A percentile compares a stretch with the other conserved stretches of the same genome.
These are phyloP conservation scores for Dactylorhiza incarnata DNA, from an alignment of 106 monocot genomes.

Conservation along the genomic window DNA sequence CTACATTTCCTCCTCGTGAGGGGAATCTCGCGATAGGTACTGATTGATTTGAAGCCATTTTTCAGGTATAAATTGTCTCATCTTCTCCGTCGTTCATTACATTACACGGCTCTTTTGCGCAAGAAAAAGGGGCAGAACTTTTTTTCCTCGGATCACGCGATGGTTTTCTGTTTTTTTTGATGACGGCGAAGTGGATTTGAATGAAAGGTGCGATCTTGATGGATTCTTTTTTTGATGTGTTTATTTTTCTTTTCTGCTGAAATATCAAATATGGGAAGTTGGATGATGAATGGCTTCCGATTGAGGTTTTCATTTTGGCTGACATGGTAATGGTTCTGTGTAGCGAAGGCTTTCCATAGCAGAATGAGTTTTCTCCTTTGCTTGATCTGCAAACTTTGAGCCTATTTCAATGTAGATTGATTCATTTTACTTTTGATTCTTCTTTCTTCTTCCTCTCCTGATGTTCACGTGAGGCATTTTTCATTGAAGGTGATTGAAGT, in stretches of 20 bases:
- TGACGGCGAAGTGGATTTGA: background rate
- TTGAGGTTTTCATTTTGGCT: background rate
- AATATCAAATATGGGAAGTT: background rate
- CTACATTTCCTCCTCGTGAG: background rate
- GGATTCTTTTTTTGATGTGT: background rate
- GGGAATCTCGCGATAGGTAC: background rate
- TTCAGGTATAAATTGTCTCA: background rate
- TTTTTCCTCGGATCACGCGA: background rate
- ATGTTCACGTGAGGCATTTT: background rate
- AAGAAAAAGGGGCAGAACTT: background rate
- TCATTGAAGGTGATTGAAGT: background rate
- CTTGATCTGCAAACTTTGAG: background rate
- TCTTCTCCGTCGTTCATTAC: background rate
- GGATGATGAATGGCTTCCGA: background rate
- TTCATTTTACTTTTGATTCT: background rate
- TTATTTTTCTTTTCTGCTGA: background rate
- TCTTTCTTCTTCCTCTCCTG: background rate
- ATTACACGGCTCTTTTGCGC: background rate
- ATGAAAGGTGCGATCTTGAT: background rate
- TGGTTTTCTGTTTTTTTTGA: background rate
- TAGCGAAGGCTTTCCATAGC: background rate
- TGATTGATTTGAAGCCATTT: no score
- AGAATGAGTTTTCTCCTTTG: no score
- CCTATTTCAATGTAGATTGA: background rate
- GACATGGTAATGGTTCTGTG: background rate